Base-by-base conservation (phyloP, 495 filamentous ascomycete species). In the Trichoderma orchidacearum region DNA sequence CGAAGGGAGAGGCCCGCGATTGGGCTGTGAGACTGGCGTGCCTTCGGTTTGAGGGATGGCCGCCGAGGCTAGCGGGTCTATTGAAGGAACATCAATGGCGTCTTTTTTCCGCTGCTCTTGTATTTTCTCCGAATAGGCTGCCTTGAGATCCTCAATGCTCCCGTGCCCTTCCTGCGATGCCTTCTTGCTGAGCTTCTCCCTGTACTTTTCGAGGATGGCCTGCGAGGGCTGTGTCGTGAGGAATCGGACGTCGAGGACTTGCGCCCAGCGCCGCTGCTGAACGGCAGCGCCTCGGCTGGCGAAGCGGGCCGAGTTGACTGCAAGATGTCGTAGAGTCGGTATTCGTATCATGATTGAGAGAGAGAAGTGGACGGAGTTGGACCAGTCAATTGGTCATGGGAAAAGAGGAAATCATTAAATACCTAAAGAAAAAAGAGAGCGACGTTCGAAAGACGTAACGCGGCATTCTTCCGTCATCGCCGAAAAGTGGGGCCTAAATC, bases 171-270 rank as follows among this genome's bases (percentile, higher is more conserved):
- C 80, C 64, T 84, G 73, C 69, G 84, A 83, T 32, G 90, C 90
- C 69, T 96, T 97, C 60, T 78, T 71, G 58, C 86, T 78, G 50
- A 98, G 84, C 75, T 96, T 94, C 59, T 84, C 76, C 60, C 81
- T 80, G 74, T 97, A 97, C 67, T 87, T 95, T 59, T 95, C 90
- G 36, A 85, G 62, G 18, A 96, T 72, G 60, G 72, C 77, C 30
- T 83, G 81, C 27, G 80, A 72, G 45, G 80, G 62, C 28, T 76
- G 73, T 29, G 75, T 75, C 23, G 85, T 86, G 18, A 95, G 75
- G 75, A 93, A 95, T 41, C 91, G 89, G 45, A 94, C 84, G 70
- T 96, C 89, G 69, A 92, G 87, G 9, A 95, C 90, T 60, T 86
- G 88, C 8, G 93, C 94, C 86, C 88, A 91, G 61, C 94, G 82